Evolutionary conservation across 2,329 filamentous ascomycete genomes (phyloP), one percentile per base, ranked within the genome.

Genomic region (Beauveria bassiana): DNA sequence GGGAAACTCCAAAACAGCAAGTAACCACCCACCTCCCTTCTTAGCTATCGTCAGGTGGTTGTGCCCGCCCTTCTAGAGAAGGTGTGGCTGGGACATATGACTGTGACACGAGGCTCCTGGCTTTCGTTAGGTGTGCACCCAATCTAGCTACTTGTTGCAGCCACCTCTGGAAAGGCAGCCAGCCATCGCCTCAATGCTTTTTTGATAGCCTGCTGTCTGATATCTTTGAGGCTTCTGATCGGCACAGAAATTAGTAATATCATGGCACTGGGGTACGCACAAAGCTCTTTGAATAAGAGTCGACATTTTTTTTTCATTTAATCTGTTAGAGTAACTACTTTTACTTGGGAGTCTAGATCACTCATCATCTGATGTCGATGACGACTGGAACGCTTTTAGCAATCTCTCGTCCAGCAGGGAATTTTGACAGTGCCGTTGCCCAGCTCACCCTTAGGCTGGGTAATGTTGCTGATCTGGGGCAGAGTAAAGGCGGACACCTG

Each of bases 401-500:
- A 62, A 10, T 34, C 34, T 14, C 34, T 49, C 3, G 51, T 79
- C 3, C 79, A 83, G 69, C 49, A 69, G 1, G 65, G 65, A 34
- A 70, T 66, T 20, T 57, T 56, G 52, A 67, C 66, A 0, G 64
- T 68, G 2, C 69, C 69, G 47, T 64, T 66, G 24, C 68, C 69
- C 42, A 70, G 46, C 1, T 66, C 58, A 40, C 47, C 50, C 47
- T 55, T n/a, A 14, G 53, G 38, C 63, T 70, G 69, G 14, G 53
- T 45, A 10, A 66, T 38, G 22, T 66, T 65, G 20, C 60, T 45
- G 26, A 69, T 26, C 51, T 64, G 31, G 0, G 68, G 67, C 10
- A 69, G 70, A 3, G 71, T 73, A 31, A 82, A 81, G 0, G 77
- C 68, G 16, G 59, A 69, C 1, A 70, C 75, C 14, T 73, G 73